Evolutionary conservation across 306 rosid species (phyloP).

Genomic region (Rubus idaeus): DNA sequence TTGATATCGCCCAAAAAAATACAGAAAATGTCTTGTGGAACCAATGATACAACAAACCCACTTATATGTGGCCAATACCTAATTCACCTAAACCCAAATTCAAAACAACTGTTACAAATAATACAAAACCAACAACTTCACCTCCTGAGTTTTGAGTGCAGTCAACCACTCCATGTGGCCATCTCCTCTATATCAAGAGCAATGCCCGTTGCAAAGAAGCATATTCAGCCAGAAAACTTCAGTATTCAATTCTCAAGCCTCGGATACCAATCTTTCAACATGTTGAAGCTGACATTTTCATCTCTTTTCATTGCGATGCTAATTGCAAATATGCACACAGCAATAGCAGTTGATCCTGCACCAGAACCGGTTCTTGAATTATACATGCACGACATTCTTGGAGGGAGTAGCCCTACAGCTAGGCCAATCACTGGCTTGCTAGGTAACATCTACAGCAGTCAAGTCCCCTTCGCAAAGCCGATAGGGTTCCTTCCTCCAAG

Average conservation of each 20-base stretch:
- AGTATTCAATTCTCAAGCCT: neutral
- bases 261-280: slow-evolving; percentile 18
- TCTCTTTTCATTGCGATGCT: slow-evolving; percentile 35
- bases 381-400: slow-evolving; percentile 89
- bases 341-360: slow-evolving; percentile 44
- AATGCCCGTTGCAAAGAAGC: neutral
- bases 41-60: slow-evolving; percentile 25
- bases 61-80: neutral
- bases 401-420: slow-evolving; percentile 84
- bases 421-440: slow-evolving; percentile 83
- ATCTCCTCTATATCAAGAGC: slow-evolving; percentile 15
- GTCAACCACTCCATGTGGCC: slow-evolving; percentile 33
- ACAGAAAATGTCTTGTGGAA: slow-evolving; percentile 12
- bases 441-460: slow-evolving; percentile 82
- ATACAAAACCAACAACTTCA: slow-evolving; percentile 31
- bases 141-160: slow-evolving; percentile 18
- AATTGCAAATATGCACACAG: slow-evolving; percentile 28
- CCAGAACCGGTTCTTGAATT: slow-evolving; percentile 65
- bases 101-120: neutral
- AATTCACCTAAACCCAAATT: slow-evolving; percentile 14
- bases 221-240: neutral
- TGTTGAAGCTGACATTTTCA: slow-evolving; percentile 32
- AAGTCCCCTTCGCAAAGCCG: slow-evolving; percentile 86
- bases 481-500: slow-evolving; percentile 69
- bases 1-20: too few species aligned